These are phyloP conservation scores for Flaveria brownii DNA, from an alignment of 129 eudicot genomes.

Conservation along the genomic window DNA sequence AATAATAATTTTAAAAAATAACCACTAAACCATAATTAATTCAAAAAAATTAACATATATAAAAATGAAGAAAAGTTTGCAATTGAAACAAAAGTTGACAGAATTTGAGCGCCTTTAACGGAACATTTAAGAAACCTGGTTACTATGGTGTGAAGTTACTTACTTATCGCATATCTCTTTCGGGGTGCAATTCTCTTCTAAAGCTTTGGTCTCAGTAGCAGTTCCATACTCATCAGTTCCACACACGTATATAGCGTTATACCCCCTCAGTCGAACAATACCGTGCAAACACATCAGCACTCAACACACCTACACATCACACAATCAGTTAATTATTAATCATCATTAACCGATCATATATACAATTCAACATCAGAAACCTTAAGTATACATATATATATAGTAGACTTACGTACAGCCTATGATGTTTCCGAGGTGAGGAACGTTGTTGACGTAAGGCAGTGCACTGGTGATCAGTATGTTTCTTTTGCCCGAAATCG, in stretches of 20 bases:
- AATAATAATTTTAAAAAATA: no score
- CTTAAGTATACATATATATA: not conserved
- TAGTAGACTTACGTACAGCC: slow-evolving; percentile 42
- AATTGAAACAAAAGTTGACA: no score
- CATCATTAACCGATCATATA: not conserved
- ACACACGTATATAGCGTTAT: slow-evolving; percentile 67
- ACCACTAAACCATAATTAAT: no score
- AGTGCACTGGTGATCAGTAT: slow-evolving; percentile 54
- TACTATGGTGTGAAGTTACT: no score
- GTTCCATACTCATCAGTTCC: slow-evolving; percentile 96
- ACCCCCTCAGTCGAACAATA: slow-evolving; percentile 62
- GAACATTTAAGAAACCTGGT: no score
- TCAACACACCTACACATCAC: slow-evolving; percentile 59
- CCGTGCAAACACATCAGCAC: slow-evolving; percentile 88
- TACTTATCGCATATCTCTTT: slow-evolving; percentile 80
- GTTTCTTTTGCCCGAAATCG: slow-evolving; percentile 48
- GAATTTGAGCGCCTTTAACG: no score
- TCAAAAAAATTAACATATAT: no score
- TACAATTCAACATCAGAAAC: no score
- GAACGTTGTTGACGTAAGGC: slow-evolving; percentile 61
- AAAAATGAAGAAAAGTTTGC: no score
- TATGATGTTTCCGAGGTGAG: slow-evolving; percentile 60
- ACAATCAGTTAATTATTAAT: not conserved
- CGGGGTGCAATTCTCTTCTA: slow-evolving; percentile 80
- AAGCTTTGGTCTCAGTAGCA: slow-evolving; percentile 80